Evolutionary conservation across 495 filamentous ascomycete genomes (phyloP), one percentile per base, ranked within the genome.

Genomic region (Jackrogersella minutella): DNA sequence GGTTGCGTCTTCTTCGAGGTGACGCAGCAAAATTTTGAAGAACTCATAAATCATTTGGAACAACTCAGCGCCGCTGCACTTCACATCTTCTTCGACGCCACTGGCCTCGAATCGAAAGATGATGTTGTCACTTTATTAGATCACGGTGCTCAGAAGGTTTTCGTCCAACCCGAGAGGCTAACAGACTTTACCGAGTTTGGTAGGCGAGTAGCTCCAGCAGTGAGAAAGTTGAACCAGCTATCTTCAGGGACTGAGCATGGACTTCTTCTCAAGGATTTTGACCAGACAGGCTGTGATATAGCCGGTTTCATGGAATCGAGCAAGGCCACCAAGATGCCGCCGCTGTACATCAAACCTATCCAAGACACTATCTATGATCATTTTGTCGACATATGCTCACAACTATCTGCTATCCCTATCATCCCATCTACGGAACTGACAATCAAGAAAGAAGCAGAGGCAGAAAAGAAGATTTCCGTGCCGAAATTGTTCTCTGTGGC

Each of bases 111-210:
- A 58, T 86, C 85, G 22, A 74, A 79, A 43, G 87, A 90, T 36
- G 91, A 96, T 64, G 78, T 97, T 16, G 78, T 93, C 50, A 84
- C 90, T 52, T 82, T 98, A 26, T 85, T 99, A 52, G 90, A 99
- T 73, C 85, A 88, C 64, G 95, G 96, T 52, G 92, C 92, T n/a
- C 84, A 87, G 37, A 95, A 89, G 76, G 88, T 96, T 43, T 93
- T 98, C 75, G 88, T 97, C 47, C 81, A 84, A 52, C 81, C 88
- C 46, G 83, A 89, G 43, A 88, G 91, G 78, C 55, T 84, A 31
- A 62, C 76, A 10, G 75, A 80, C 34, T 80, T 77, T 53, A 60
- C 74, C 22, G 76, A 80, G 64, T 82, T 76, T 51, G 79, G 80
- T 6, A 72, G 74, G 17, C 75, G 81, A 11, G 76, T 84, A 31